A percentile compares a stretch with the other conserved stretches of the same genome.
These are phyloP conservation scores for Botrytis byssoidea DNA, from an alignment of 2,329 filamentous ascomycete genomes.

Conservation along the genomic window DNA sequence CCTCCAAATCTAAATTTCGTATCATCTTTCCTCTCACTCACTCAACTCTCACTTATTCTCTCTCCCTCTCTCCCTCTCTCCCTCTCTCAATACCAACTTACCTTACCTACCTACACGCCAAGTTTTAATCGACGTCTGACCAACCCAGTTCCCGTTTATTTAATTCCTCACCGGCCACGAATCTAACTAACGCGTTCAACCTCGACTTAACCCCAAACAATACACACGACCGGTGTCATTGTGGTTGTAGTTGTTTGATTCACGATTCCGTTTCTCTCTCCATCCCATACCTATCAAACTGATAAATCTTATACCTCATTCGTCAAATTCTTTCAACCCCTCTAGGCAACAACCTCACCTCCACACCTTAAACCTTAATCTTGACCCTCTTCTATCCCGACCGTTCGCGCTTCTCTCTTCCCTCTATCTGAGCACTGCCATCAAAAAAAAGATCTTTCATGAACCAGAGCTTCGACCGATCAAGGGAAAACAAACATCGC, in stretches of 20 bases:
- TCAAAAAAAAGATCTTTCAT: not conserved
- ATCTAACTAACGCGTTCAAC: not conserved
- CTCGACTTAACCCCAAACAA: not conserved
- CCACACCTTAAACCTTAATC: not conserved
- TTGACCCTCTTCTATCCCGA: not conserved
- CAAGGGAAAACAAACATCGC: not conserved
- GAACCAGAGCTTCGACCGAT: not conserved
- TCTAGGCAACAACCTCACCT: constrained; percentile 16
- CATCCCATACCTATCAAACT: not conserved
- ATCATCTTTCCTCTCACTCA: not conserved
- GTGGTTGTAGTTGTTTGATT: not conserved
- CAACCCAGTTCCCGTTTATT: too few relatives aligned
- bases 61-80: not conserved
- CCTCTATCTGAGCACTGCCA: not conserved
- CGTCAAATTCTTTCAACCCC: not conserved
- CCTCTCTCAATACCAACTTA: not conserved
- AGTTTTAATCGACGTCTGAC: not conserved
- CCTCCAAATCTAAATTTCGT: not conserved
- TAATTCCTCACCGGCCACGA: not conserved
- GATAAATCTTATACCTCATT: not conserved
- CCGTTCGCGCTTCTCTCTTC: constrained; percentile 7
- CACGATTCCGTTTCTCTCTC: not conserved
- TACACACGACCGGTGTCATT: not conserved
- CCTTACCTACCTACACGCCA: not conserved
- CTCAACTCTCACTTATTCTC: not conserved